phyloP scores from a whole-genome alignment of 305 asterid species.

The Lippia alba region DNA sequence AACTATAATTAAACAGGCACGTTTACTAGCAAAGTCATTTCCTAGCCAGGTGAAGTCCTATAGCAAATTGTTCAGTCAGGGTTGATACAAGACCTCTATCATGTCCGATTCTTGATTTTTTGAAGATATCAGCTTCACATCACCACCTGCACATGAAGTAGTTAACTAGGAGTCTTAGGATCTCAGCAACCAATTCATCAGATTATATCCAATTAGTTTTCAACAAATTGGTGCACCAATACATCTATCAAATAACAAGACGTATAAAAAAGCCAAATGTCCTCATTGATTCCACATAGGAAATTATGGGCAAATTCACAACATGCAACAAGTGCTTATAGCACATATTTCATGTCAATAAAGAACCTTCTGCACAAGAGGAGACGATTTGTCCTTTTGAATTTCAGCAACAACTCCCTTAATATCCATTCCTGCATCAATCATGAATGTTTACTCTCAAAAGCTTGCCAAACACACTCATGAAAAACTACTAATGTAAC shows the following conservation, averaged over 20 bases:
- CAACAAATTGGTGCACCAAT: conserved; percentile 18
- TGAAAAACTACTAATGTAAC: neutral
- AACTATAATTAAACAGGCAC: neutral
- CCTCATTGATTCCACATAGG: conserved; percentile 28
- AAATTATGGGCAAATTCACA: conserved; percentile 23
- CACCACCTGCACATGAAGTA: conserved; percentile 80
- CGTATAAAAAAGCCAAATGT: conserved; percentile 16
- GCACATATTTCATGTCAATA: conserved; percentile 39
- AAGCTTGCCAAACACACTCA: conserved; percentile 43
- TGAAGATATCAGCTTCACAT: conserved; percentile 69
- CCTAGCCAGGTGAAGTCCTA: conserved; percentile 26
- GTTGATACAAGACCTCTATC: conserved; percentile 67
- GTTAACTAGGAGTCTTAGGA: conserved; percentile 50
- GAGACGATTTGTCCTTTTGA: conserved; percentile 82
- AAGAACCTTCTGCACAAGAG: conserved; percentile 88
- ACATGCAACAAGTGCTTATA: conserved; percentile 31
- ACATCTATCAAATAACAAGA: conserved; percentile 15
- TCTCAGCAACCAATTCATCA: conserved; percentile 42
- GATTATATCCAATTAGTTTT: conserved; percentile 32
- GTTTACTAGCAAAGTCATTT: conserved; percentile 25
- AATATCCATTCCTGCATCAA: conserved; percentile 97
- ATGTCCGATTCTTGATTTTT: conserved; percentile 61
- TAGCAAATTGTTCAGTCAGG: conserved; percentile 24
- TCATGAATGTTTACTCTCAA: conserved; percentile 61
- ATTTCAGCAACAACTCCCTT: conserved; percentile 96